Evolutionary conservation across 371 early-diverging fungal genomes (phyloP).

Genomic region (Basidiobolus meristosporus): DNA sequence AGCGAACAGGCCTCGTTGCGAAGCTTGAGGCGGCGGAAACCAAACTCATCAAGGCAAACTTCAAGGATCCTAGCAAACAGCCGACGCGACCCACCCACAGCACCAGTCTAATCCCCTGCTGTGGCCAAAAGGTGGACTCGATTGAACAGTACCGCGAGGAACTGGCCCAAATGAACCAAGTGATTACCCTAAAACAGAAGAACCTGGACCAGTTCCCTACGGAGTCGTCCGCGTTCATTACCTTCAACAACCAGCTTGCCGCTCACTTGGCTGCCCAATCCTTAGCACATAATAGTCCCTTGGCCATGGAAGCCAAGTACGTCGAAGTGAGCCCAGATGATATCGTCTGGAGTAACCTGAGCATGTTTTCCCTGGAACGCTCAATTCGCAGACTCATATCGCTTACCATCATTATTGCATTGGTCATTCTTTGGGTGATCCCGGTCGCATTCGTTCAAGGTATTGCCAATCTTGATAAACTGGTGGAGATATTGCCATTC

Average conservation of each 20-base stretch:
- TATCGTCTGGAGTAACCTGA: slow-evolving; percentile 68
- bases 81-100: too few relatives aligned
- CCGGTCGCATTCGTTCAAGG: slow-evolving; percentile 31
- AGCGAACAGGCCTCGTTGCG: background rate
- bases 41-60: slow-evolving; percentile 3
- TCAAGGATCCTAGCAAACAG: too few relatives aligned
- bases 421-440: slow-evolving; percentile 40
- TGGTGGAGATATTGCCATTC: slow-evolving; percentile 25
- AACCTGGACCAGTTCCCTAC: slow-evolving; percentile 14
- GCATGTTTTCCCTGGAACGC: slow-evolving; percentile 26
- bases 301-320: slow-evolving; percentile 41
- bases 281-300: slow-evolving; percentile 36
- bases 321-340: slow-evolving; percentile 50
- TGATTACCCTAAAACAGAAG: too few relatives aligned
- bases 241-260: slow-evolving; percentile 55
- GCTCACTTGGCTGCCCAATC: slow-evolving; percentile 69
- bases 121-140: too few relatives aligned
- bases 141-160: slow-evolving; percentile 13
- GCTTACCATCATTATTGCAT: slow-evolving; percentile 17
- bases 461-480: slow-evolving; percentile 33
- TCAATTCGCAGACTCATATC: slow-evolving; percentile 30
- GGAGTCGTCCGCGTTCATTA: slow-evolving; percentile 71
- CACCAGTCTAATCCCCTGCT: too few relatives aligned
- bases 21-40: slow-evolving; percentile 9
- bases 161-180: too few relatives aligned